Conservation (phyloP, 23 red algal genomes). For the Gracilaria domingensis region DNA sequence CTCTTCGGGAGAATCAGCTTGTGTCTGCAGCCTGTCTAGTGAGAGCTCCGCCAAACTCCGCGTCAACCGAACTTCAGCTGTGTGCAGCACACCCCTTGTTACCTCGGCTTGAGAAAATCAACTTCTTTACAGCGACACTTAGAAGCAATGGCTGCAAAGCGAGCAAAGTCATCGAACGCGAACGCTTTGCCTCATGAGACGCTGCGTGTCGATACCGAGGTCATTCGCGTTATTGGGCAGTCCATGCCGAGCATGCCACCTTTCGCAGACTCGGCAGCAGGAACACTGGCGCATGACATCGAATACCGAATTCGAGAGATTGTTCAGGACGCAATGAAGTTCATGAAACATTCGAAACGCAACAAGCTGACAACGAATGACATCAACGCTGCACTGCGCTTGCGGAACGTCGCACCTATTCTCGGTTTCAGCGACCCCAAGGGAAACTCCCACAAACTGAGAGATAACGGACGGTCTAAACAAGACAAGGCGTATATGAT, state of each 20-base stretch:
- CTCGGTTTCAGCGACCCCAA: slow-evolving; percentile 63
- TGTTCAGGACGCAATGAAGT: slow-evolving; percentile 95
- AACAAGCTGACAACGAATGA: slow-evolving; percentile 64
- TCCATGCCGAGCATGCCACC: slow-evolving; percentile 50
- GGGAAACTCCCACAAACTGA: slow-evolving; percentile 2
- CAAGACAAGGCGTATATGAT: neutral
- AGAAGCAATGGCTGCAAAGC: neutral
- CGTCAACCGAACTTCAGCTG: neutral
- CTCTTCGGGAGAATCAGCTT: neutral
- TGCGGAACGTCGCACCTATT: slow-evolving; percentile 85
- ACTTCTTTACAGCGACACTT: neutral
- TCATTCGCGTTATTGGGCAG: slow-evolving; percentile 65
- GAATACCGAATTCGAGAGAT: slow-evolving; percentile 95
- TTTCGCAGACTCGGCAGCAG: slow-evolving; percentile 68
- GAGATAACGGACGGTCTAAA: neutral
- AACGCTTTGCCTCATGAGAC: neutral
- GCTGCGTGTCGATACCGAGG: slow-evolving; percentile 25
- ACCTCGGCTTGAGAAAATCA: neutral
- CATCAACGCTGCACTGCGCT: slow-evolving; percentile 82
- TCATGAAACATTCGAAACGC: slow-evolving; percentile 98
- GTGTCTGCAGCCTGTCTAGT: neutral
- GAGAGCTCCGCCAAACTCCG: neutral
- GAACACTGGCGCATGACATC: slow-evolving; percentile 75
- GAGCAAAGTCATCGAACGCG: neutral
- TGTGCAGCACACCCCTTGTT: neutral